phyloP scores from a whole-genome alignment of 805 yeast genomes.

The Wickerhamomyces sydowiorum region DNA sequence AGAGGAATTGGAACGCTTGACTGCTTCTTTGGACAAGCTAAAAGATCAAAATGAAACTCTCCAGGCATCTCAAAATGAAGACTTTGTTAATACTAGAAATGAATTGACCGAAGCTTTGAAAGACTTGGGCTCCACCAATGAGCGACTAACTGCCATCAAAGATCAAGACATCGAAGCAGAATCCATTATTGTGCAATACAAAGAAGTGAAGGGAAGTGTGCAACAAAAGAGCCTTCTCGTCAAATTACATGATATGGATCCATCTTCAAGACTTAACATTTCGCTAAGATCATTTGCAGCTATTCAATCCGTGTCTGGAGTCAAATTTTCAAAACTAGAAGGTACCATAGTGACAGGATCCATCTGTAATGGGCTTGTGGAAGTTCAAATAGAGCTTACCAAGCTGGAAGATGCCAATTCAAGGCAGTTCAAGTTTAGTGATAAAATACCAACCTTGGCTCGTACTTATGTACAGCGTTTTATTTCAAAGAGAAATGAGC shows the following conservation, averaged over 20 bases:
- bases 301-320: not conserved
- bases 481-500: not conserved
- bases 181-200: not conserved
- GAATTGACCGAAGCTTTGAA: conserved; percentile 8
- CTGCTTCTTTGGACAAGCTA: conserved; percentile 1
- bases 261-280: not conserved
- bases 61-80: conserved; percentile 14
- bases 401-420: not conserved
- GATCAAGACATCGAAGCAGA: no score
- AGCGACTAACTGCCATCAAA: no score
- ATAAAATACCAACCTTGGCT: not conserved
- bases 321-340: not conserved
- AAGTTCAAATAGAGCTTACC: not conserved
- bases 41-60: conserved; percentile 3
- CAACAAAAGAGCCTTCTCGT: not conserved
- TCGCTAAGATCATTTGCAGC: not conserved
- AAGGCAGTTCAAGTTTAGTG: not conserved
- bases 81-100: conserved; percentile 5
- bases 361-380: not conserved
- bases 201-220: not conserved
- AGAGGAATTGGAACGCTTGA: not conserved
- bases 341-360: not conserved
- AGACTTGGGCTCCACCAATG: not conserved
- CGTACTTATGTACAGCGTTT: not conserved
- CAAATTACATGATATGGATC: not conserved